Evolutionary conservation across 2,329 filamentous ascomycete genomes (phyloP).

Genomic region (Epichloe typhina): DNA sequence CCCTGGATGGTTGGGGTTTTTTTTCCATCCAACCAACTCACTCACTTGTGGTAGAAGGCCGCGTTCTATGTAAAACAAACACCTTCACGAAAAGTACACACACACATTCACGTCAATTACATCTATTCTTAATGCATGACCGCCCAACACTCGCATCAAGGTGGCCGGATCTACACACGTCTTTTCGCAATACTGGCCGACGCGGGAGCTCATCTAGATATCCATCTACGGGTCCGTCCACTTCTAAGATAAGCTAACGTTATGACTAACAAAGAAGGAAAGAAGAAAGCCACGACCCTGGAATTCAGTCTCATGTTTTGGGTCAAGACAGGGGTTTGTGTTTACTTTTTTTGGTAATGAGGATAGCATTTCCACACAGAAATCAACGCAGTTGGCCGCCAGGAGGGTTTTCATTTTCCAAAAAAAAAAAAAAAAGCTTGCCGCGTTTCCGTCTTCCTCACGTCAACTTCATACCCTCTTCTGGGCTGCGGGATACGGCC

Average conservation of each 20-base stretch:
- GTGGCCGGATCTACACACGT: not conserved
- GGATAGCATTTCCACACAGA: not conserved
- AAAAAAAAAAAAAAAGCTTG: not conserved
- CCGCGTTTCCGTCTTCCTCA: not conserved
- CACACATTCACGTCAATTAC: not conserved
- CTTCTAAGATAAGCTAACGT: not conserved
- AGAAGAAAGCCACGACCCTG: not conserved
- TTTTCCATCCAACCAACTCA: too few species aligned
- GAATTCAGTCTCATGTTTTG: not conserved
- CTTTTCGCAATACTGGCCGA: not conserved
- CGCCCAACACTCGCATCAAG: not conserved
- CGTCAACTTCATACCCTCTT: not conserved
- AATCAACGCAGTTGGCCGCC: not conserved
- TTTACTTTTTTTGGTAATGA: not conserved
- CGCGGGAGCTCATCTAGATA: conserved; percentile 1
- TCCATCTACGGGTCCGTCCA: conserved; percentile 2
- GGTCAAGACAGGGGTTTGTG: not conserved
- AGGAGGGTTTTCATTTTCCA: not conserved
- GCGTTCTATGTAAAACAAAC: rapidly evolving
- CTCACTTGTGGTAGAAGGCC: too few species aligned
- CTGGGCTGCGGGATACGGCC: not conserved
- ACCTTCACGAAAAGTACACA: not conserved
- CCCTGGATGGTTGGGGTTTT: too few species aligned
- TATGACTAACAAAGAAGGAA: not conserved
- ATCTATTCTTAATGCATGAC: conserved; percentile 2